phyloP scores from a whole-genome alignment of 2,329 filamentous ascomycete species.

The Phialophora expanda region DNA sequence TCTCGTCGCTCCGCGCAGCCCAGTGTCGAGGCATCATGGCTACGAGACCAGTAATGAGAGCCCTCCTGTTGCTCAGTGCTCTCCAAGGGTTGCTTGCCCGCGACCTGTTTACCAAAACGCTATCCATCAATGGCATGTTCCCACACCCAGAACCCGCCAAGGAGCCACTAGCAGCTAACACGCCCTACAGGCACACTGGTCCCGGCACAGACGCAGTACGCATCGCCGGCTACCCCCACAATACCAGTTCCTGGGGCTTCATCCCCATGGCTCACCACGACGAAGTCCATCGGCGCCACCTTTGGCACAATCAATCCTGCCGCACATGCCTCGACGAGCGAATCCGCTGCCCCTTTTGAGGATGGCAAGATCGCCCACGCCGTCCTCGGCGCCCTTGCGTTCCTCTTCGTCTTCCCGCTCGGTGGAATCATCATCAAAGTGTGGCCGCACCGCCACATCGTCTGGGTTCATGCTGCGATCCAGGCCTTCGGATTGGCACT shows the following conservation, averaged over 20 bases:
- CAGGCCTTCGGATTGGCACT: slow-evolving; percentile 39
- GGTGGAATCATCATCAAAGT: slow-evolving; percentile 41
- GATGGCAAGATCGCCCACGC: slow-evolving; percentile 38
- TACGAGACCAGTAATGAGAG: neutral
- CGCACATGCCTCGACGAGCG: neutral
- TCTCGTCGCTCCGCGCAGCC: neutral
- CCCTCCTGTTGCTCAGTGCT: slow-evolving; percentile 5
- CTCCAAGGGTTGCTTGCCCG: slow-evolving; percentile 19
- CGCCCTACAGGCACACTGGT: neutral
- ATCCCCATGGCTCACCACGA: slow-evolving; percentile 13
- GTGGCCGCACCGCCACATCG: slow-evolving; percentile 31
- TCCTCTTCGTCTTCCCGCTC: slow-evolving; percentile 41
- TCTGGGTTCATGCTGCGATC: slow-evolving; percentile 39
- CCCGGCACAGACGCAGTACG: slow-evolving; percentile 3
- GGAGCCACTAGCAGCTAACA: slow-evolving; percentile 3
- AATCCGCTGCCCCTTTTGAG: slow-evolving; percentile 12
- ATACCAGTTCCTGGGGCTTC: slow-evolving; percentile 14
- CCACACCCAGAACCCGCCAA: neutral
- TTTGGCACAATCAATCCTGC: neutral
- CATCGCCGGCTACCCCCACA: slow-evolving; percentile 18
- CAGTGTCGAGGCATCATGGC: slow-evolving; percentile 13
- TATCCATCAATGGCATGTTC: slow-evolving; percentile 18
- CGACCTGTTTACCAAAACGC: slow-evolving; percentile 10
- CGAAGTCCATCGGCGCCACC: neutral
- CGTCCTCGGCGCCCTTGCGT: slow-evolving; percentile 38